Conservation (phyloP, 106 monocot genomes). For the Dendrobium nobile region DNA sequence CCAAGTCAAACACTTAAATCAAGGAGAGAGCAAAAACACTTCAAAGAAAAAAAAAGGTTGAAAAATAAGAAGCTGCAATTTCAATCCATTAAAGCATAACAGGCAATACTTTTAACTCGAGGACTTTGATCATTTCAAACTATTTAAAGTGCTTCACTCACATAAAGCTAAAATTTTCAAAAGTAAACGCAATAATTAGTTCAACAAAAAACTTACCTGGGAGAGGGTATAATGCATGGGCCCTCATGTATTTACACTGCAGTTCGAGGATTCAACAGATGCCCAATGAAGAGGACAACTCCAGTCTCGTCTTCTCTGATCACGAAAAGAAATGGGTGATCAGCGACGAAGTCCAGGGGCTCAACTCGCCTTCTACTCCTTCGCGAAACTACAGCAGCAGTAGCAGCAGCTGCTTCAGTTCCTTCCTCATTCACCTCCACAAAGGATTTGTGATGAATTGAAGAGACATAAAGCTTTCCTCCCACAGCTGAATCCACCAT, state of each 20-base stretch:
- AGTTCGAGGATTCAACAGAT: conserved; percentile 36
- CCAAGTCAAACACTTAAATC: no score
- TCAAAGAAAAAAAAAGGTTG: no score
- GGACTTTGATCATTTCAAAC: no score
- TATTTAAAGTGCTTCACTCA: background rate
- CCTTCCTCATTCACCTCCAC: conserved; percentile 83
- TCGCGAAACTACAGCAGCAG: conserved; percentile 27
- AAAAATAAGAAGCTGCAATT: no score
- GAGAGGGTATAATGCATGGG: background rate
- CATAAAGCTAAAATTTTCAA: background rate
- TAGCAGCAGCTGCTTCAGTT: conserved; percentile 71
- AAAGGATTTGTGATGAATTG: conserved; percentile 60
- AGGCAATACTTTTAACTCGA: no score
- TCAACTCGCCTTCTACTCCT: background rate
- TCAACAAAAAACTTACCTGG: background rate
- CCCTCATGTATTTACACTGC: background rate
- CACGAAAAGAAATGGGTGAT: conserved; percentile 54
- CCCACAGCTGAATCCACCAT: conserved; percentile 30
- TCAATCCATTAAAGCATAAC: no score
- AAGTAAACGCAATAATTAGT: background rate
- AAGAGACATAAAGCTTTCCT: conserved; percentile 27
- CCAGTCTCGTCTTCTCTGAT: conserved; percentile 41
- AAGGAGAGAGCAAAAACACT: no score
- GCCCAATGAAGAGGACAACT: conserved; percentile 26
- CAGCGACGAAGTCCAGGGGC: conserved; percentile 47